phyloP scores from a whole-genome alignment of 2,329 filamentous ascomycete genomes.

The Neospermospora avenae region DNA sequence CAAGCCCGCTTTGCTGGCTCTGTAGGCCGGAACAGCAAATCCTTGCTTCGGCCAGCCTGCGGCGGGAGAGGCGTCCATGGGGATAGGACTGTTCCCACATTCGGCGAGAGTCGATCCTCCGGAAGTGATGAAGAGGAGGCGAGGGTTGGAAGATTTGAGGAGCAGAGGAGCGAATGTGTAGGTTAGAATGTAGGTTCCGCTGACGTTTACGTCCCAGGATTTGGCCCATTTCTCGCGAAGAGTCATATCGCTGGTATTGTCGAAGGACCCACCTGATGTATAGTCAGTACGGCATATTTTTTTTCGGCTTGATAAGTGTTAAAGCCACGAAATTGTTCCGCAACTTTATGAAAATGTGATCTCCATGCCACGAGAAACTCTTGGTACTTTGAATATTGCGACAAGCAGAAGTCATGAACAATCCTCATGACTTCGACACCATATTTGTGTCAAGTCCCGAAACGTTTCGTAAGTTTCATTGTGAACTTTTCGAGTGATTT shows the following conservation, averaged over 20 bases:
- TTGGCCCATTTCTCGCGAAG: conserved; percentile 28
- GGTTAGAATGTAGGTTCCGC: conserved; percentile 33
- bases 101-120: conserved; percentile 38
- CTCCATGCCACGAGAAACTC: no score
- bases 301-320: no score
- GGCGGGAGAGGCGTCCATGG: conserved; percentile 21
- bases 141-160: conserved; percentile 42
- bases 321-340: no score
- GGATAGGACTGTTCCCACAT: conserved; percentile 28
- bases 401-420: no score
- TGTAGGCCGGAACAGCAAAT: conserved; percentile 37
- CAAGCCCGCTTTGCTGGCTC: conserved; percentile 42
- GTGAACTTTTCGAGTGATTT: no score
- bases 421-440: no score
- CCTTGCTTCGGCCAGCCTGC: conserved; percentile 42
- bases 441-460: no score
- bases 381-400: no score
- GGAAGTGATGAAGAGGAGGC: conserved; percentile 44
- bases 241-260: conserved; percentile 15
- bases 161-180: conserved; percentile 36
- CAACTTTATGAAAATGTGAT: no score
- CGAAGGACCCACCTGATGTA: conserved; percentile 19
- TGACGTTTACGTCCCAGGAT: conserved; percentile 36
- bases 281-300: not conserved
- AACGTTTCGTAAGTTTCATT: no score